Conservation (phyloP, 352 stramenopile species). For the Pythium pyrilobum region DNA sequence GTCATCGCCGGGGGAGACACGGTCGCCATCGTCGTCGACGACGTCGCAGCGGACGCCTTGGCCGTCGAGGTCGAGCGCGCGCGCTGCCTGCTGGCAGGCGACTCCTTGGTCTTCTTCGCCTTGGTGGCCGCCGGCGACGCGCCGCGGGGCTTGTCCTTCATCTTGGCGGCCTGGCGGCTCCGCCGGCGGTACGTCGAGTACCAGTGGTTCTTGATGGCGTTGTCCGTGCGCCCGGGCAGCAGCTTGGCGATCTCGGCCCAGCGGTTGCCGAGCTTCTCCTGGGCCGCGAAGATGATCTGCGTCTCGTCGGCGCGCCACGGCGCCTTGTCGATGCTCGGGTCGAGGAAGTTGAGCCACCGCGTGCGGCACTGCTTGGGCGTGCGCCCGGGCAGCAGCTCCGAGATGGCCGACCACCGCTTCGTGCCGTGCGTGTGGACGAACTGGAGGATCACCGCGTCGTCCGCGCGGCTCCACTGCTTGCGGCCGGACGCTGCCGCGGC, state of each 20-base stretch:
- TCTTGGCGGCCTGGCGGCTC: conserved; percentile 51
- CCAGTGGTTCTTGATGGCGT: conserved; percentile 87
- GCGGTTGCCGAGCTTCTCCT: conserved; percentile 88
- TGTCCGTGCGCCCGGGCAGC: conserved; percentile 90
- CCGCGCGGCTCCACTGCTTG: conserved; percentile 47
- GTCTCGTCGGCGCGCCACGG: conserved; percentile 92
- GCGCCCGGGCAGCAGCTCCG: conserved; percentile 85
- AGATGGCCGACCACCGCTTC: conserved; percentile 93
- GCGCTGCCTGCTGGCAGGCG: neutral
- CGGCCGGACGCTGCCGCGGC: neutral
- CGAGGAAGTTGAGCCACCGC: conserved; percentile 94
- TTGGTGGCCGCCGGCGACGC: neutral
- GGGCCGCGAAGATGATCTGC: conserved; percentile 65
- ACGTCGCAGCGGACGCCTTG: no score
- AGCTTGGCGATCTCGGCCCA: conserved; percentile 98
- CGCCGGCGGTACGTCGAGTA: conserved; percentile 70
- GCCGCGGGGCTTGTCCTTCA: conserved; percentile 16
- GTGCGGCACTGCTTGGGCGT: conserved; percentile 97
- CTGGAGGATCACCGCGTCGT: conserved; percentile 61
- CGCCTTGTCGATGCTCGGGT: conserved; percentile 91
- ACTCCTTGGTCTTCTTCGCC: conserved; percentile 1
- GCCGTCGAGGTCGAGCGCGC: no score
- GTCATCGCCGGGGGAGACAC: neutral
- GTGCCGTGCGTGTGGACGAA: conserved; percentile 72
- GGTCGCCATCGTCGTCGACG: neutral